Percentiles rank a stretch among this genome's conserved stretches.
Evolutionary conservation across 2,329 filamentous ascomycete genomes (phyloP).

Genomic region (Tolypocladium inflatum): DNA sequence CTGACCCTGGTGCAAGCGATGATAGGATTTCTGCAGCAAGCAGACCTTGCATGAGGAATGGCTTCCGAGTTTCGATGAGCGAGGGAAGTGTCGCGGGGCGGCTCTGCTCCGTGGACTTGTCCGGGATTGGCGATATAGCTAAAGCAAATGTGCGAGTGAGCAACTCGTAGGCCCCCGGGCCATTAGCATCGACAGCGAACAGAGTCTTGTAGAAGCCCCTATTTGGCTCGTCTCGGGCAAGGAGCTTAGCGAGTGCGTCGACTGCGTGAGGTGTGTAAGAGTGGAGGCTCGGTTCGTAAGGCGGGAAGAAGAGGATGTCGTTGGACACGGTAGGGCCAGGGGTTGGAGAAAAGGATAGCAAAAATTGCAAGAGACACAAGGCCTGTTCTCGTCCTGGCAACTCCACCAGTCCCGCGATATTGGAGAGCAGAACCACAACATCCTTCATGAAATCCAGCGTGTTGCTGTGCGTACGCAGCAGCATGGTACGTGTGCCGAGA

Average conservation of each 20-base stretch:
- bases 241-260: slow-evolving; percentile 81
- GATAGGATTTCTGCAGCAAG: slow-evolving; percentile 83
- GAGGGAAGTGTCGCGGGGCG: slow-evolving; percentile 52
- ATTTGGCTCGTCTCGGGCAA: slow-evolving; percentile 91
- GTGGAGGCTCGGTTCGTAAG: slow-evolving; percentile 73
- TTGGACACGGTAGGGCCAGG: slow-evolving; percentile 53
- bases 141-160: slow-evolving; percentile 81
- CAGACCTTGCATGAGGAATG: slow-evolving; percentile 85
- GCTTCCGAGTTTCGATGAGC: slow-evolving; percentile 74
- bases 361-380: slow-evolving; percentile 74
- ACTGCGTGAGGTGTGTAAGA: slow-evolving; percentile 84
- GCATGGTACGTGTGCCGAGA: slow-evolving; percentile 79
- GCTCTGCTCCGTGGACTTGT: slow-evolving; percentile 41
- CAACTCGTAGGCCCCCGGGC: slow-evolving; percentile 62
- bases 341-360: slow-evolving; percentile 80
- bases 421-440: slow-evolving; percentile 78
- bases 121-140: slow-evolving; percentile 76
- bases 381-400: slow-evolving; percentile 83
- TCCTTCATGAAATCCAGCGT: slow-evolving; percentile 98
- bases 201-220: slow-evolving; percentile 74
- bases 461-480: slow-evolving; percentile 73
- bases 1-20: slow-evolving; percentile 61
- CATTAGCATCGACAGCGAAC: slow-evolving; percentile 61
- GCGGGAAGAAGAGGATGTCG: slow-evolving; percentile 61
- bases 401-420: slow-evolving; percentile 71